A percentile compares a stretch with the other conserved stretches of the same genome.
These are phyloP conservation scores for Colletotrichum graminicola DNA, from an alignment of 2,329 filamentous ascomycete species.

Conservation along the genomic window DNA sequence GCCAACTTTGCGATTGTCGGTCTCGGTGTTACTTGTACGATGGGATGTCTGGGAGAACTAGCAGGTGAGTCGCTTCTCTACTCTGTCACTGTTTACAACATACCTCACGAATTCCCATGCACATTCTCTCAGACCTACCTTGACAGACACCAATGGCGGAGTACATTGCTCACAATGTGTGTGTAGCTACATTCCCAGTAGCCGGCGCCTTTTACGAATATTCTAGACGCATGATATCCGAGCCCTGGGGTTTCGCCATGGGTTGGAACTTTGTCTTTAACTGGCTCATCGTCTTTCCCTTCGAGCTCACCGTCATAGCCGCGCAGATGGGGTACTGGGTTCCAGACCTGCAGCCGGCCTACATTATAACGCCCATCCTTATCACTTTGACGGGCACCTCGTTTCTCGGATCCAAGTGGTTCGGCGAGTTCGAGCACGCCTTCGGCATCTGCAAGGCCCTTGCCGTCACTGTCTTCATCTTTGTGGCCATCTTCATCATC, in stretches of 20 bases:
- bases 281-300: constrained; percentile 53
- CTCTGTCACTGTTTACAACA: neutral
- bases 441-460: constrained; percentile 65
- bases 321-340: constrained; percentile 50
- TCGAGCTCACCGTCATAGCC: constrained; percentile 53
- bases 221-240: constrained; percentile 53
- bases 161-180: constrained; percentile 15
- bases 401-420: constrained; percentile 60
- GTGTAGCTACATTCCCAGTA: constrained; percentile 49
- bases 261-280: constrained; percentile 56
- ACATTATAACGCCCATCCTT: constrained; percentile 55
- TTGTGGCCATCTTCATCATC: constrained; percentile 66
- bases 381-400: constrained; percentile 56
- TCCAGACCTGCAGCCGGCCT: constrained; percentile 43
- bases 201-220: constrained; percentile 56
- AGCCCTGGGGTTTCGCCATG: constrained; percentile 55
- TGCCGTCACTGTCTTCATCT: constrained; percentile 67
- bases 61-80: constrained; percentile 45
- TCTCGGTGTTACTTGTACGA: constrained; percentile 50
- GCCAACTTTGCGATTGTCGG: constrained; percentile 51
- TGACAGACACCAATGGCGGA: neutral
- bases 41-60: constrained; percentile 48
- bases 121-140: neutral
- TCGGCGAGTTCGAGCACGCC: constrained; percentile 63
- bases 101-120: neutral